These are phyloP conservation scores for Phytophthora crassamura DNA, from an alignment of 352 stramenopile species.

Conservation along the genomic window DNA sequence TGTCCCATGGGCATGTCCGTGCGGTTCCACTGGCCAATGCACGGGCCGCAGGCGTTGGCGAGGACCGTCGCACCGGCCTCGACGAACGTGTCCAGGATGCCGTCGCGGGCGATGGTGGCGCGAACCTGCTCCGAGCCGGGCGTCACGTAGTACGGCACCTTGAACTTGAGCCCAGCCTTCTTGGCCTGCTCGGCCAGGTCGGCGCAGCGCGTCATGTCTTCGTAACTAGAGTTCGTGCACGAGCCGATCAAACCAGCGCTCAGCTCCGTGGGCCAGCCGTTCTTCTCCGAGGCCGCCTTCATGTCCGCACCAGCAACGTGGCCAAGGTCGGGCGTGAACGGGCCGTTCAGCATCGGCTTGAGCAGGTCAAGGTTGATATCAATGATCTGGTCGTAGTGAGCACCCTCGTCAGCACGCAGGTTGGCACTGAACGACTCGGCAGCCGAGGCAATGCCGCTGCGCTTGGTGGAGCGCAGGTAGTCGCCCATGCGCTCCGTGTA, in stretches of 20 bases:
- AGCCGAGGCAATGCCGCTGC: slow-evolving; percentile 89
- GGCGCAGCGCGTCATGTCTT: slow-evolving; percentile 93
- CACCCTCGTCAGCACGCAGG: slow-evolving; percentile 89
- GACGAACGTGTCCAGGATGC: slow-evolving; percentile 91
- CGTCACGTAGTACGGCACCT: slow-evolving; percentile 93
- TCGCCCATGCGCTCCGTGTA: slow-evolving; percentile 93
- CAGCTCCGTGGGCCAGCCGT: slow-evolving; percentile 91
- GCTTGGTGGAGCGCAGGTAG: slow-evolving; percentile 92
- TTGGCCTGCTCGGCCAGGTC: slow-evolving; percentile 90
- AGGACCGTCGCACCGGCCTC: slow-evolving; percentile 89
- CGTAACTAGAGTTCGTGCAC: slow-evolving; percentile 96
- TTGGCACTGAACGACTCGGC: slow-evolving; percentile 90
- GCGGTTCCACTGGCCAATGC: slow-evolving; percentile 96
- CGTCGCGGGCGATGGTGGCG: slow-evolving; percentile 92
- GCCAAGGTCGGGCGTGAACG: slow-evolving; percentile 93
- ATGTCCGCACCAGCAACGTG: slow-evolving; percentile 82
- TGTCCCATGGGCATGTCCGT: slow-evolving; percentile 84
- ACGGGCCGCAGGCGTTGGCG: slow-evolving; percentile 93
- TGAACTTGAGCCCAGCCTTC: slow-evolving; percentile 89
- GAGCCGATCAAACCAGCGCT: slow-evolving; percentile 93
- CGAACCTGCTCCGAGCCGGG: slow-evolving; percentile 93
- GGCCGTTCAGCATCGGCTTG: slow-evolving; percentile 92
- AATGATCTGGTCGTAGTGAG: slow-evolving; percentile 94
- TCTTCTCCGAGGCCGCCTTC: slow-evolving; percentile 76
- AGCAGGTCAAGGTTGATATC: slow-evolving; percentile 93